Base-by-base conservation (phyloP, 768 basidiomycete species). In the Lentinula lateritia region DNA sequence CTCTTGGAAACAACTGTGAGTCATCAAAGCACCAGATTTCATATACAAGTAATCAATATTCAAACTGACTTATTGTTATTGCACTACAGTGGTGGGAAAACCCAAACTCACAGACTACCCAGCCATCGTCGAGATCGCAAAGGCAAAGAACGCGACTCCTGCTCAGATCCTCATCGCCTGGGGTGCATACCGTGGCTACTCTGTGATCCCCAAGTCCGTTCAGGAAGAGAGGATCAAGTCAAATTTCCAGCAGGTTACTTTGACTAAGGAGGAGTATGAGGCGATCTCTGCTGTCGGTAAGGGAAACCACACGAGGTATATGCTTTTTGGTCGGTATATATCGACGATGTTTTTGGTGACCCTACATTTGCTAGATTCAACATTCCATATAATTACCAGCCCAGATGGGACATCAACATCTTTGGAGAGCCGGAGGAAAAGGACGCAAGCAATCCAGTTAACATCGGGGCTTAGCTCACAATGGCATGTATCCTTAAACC, bases 161-260 rank as follows among this genome's bases (percentile, higher is more conserved):
- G 93, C 92, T 0, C 90, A 95, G 72, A 88, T 95, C 41, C 79
- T 95, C 59, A 75, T 96, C 63, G 90, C 91, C 0, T 95, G 92
- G 92, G 88, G 85, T 12, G 82, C 74, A 41, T 71, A 86, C 66
- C 82, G 91, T 45, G 93, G 92, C 12, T 88, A 86, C 72, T 86
- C 86, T 8, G 88, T 94, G 63, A 92, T 94, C 67, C 93, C 93
- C 16, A 94, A 95, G 81, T 86, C 84, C 60, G 89, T 92, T 32
- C 78, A 87, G 61, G 78, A 87, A 68, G 83, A 77, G 3, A 88
- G 89, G 43, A 88, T 92, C 74, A 70, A 78, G 57, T 86, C 86
- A 63, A 93, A 94, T 78, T 91, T 92, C 77, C 71, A 89, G 75
- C 87, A 92, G 68, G 79, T 92, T 57, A 78, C 80, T 67, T 76